Base-by-base conservation (phyloP, 768 basidiomycete genomes). In the Lanmaoa pseudosensibilis region DNA sequence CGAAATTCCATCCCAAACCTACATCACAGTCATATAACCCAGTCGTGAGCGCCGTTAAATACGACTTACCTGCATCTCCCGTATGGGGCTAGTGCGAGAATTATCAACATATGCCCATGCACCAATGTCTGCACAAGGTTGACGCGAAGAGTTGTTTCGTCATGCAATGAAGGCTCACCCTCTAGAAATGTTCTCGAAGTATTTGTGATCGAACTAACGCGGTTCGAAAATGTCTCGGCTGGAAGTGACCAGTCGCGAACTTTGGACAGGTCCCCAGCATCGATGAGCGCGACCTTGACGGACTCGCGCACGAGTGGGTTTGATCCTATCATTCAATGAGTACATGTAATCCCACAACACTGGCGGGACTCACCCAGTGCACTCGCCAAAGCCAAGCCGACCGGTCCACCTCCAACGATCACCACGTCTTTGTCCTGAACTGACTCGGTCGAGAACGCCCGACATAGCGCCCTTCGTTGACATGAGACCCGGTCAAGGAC, bases 1-100 rank as follows among this genome's bases (percentile, higher is more conserved):
- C 2, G 91, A 90, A 39, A 94, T 60, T 2, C 94, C 94, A 68
- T 97, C 94, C 96, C 95, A 99, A 13, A 96, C 86, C 93, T 87
- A 59, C 23, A 34, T 23, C 21, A 58, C 48, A 53, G 16, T 57
- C 47, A 32, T 19, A 19, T 62, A 47, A 61, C 21, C 34, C 1
- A 5, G 38, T 45, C 25, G 7, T 7, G 11, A n/a, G 10, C 7
- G 7, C 2, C 7, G 30, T 4, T 9, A 12, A 38, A 36, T 16
- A 39, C 19, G 16, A 67, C 77, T 60, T 58, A 86, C 95, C 79
- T 94, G 85, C 87, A 98, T 93, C 61, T 92, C 85, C 61, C 90
- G 83, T 19, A 98, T 77, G 0, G 86, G 82, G 52, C 82, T 79
- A 2, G 91, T 90, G 27, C 95, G 80, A 13, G 69, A 61, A 21